Evolutionary conservation across 192 early-diverging fungal species (phyloP), one percentile per base, ranked within the genome.

Genomic region (Coemansia sp.): DNA sequence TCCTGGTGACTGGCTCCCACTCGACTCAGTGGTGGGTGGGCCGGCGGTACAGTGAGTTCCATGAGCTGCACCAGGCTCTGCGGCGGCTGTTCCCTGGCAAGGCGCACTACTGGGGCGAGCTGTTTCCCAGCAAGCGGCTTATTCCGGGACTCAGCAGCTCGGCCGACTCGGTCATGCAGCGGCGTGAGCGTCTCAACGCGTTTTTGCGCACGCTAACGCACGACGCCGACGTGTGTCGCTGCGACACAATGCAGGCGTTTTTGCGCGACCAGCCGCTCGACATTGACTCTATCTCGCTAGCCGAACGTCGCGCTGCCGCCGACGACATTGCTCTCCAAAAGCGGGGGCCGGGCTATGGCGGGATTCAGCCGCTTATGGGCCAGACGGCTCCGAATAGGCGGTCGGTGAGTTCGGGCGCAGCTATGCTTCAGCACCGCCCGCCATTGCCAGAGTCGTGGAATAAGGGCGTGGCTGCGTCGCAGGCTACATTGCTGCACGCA

Each of bases 41-140:
- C 34, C 74, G 79, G 9, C 69, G 72, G 42, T 86, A 79, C 72
- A 77, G 74, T 70, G 84, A 86, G 68, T 86, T 86, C 65, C 49
- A 81, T 70, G 73, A 79, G 15, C 76, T 83, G 15, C 71, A 73
- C 60, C 76, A 78, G 67, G 44, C 67, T 0, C 73, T 83, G 52
- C 75, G 76, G 16, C 73, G 80, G 36, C 66, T 61, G 55, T 83
- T 83, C 27, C 80, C 80, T 20, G 70, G 52, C 41, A 67, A 67
- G 34, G 69, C 73, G 9, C 64, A 70, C 40, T 63, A 67, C 27
- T 83, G 80, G 80, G 73, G 52, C 44, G 76, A 78, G 64, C 54
- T 72, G 51, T 82, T 82, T 40, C 81, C 81, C n/a, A 76, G 74
- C 72, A 76, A 76, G 49, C 73, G 81, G 22, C 77, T 84, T 3